Conservation (phyloP, 176 grass and related monocot species). For the Eremochloa ophiuroides region DNA sequence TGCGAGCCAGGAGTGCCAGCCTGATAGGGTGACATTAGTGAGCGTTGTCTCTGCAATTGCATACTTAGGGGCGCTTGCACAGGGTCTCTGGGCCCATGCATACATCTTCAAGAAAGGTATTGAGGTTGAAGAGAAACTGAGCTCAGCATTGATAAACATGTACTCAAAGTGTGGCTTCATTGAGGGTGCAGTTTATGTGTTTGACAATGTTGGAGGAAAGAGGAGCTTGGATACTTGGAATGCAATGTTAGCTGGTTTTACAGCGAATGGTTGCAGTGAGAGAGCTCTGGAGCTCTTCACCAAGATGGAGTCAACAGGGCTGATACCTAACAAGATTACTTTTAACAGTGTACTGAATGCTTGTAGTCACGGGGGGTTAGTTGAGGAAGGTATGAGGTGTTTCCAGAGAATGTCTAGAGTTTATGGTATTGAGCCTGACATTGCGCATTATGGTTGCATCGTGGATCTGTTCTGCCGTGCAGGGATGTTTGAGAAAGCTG, state of each 20-base stretch:
- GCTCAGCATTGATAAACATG: constrained; percentile 57
- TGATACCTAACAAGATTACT: constrained; percentile 53
- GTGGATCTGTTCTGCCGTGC: constrained; percentile 58
- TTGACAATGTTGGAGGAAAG: constrained; percentile 21
- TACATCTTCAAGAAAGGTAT: constrained; percentile 45
- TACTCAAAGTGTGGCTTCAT: constrained; percentile 59
- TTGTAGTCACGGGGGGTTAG: constrained; percentile 54
- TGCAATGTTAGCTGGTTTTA: constrained; percentile 55
- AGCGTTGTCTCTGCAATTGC: constrained; percentile 50
- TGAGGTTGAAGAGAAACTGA: constrained; percentile 45
- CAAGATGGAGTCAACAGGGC: constrained; percentile 36
- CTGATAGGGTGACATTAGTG: constrained; percentile 53
- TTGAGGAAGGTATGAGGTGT: constrained; percentile 38
- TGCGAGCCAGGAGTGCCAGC: constrained; percentile 23
- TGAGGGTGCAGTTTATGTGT: constrained; percentile 53
- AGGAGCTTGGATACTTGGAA: constrained; percentile 52
- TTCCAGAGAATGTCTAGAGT: constrained; percentile 42
- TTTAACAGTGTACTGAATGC: constrained; percentile 59
- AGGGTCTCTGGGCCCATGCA: constrained; percentile 49
- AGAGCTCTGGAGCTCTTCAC: constrained; percentile 49
- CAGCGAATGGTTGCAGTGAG: constrained; percentile 35
- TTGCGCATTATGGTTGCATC: constrained; percentile 74
- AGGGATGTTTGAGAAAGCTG: constrained; percentile 53
- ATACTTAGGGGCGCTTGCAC: constrained; percentile 43
- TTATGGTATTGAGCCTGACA: constrained; percentile 46